These are phyloP conservation scores for Clohesyomyces aquaticus DNA, from an alignment of 495 filamentous ascomycete genomes.

Conservation along the genomic window DNA sequence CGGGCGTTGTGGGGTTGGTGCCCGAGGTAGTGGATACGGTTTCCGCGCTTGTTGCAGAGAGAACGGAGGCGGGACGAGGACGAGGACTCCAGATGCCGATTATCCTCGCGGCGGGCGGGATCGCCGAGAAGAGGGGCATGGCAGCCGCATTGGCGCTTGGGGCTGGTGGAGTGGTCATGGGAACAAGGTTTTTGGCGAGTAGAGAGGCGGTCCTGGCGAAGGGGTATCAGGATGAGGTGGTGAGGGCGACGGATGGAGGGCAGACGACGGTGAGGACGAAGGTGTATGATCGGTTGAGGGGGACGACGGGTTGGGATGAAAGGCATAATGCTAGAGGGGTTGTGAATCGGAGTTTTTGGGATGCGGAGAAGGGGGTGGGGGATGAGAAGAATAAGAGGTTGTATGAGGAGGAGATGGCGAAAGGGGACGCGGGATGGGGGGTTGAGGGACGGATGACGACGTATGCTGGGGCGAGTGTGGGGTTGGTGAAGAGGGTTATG, in stretches of 20 bases:
- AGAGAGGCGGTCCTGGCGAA: conserved; percentile 63
- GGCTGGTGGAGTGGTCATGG: conserved; percentile 68
- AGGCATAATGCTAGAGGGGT: conserved; percentile 65
- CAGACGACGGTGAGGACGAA: conserved; percentile 65
- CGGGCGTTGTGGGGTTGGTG: conserved; percentile 61
- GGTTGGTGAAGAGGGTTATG: conserved; percentile 54
- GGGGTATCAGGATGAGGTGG: conserved; percentile 64
- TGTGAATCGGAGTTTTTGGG: conserved; percentile 63
- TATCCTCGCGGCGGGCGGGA: conserved; percentile 73
- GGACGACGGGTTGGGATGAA: conserved; percentile 69
- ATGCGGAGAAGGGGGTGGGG: conserved; percentile 58
- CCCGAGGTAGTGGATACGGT: conserved; percentile 65
- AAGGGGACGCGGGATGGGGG: conserved; percentile 65
- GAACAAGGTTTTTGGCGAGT: conserved; percentile 72
- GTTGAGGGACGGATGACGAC: conserved; percentile 66
- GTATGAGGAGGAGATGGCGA: conserved; percentile 56
- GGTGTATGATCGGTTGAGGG: conserved; percentile 71
- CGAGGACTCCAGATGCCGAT: conserved; percentile 21
- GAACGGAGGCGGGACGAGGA: neutral
- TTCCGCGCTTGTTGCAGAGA: conserved; percentile 32
- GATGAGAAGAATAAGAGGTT: conserved; percentile 63
- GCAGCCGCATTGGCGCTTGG: conserved; percentile 69
- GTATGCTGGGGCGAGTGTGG: conserved; percentile 65
- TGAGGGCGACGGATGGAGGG: conserved; percentile 66
- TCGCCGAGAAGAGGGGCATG: conserved; percentile 67